Evolutionary conservation across 768 basidiomycete species (phyloP).

Genomic region (Tulasnella sp.): DNA sequence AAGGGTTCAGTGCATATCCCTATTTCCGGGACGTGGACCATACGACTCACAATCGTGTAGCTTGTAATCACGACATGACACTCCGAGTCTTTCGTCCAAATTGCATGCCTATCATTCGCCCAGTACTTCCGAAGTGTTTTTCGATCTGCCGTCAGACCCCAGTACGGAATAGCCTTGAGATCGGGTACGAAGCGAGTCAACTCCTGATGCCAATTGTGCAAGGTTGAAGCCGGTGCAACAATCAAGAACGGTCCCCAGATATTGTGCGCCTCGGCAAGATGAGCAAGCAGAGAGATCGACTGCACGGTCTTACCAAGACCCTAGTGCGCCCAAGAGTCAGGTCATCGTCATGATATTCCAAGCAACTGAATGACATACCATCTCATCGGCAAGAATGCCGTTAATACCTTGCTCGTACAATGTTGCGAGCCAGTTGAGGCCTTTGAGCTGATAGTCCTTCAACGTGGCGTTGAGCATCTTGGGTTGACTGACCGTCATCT

Average conservation of each 20-base stretch:
- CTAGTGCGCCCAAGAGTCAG: conserved; percentile 6
- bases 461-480: conserved; percentile 92
- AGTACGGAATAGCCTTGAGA: conserved; percentile 92
- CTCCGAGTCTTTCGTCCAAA: conserved; percentile 70
- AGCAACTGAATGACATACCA: conserved; percentile 31
- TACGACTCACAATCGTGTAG: conserved; percentile 70
- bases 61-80: conserved; percentile 96
- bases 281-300: conserved; percentile 90
- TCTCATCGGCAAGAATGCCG: conserved; percentile 97
- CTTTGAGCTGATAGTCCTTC: conserved; percentile 97
- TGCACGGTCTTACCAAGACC: conserved; percentile 69
- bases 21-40: background rate
- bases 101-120: conserved; percentile 96
- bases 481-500: conserved; percentile 79
- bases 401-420: conserved; percentile 99
- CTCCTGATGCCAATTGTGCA: conserved; percentile 99
- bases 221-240: conserved; percentile 90
- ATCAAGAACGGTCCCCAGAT: conserved; percentile 99
- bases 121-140: conserved; percentile 92
- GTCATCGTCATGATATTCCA: background rate
- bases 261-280: conserved; percentile 92
- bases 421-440: conserved; percentile 94
- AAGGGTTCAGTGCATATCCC: conserved; percentile 24
- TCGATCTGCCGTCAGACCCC: conserved; percentile 96
- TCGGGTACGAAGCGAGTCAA: conserved; percentile 88